These are phyloP conservation scores for Cryphonectria nitschkei DNA, from an alignment of 2,329 filamentous ascomycete species.

Conservation along the genomic window DNA sequence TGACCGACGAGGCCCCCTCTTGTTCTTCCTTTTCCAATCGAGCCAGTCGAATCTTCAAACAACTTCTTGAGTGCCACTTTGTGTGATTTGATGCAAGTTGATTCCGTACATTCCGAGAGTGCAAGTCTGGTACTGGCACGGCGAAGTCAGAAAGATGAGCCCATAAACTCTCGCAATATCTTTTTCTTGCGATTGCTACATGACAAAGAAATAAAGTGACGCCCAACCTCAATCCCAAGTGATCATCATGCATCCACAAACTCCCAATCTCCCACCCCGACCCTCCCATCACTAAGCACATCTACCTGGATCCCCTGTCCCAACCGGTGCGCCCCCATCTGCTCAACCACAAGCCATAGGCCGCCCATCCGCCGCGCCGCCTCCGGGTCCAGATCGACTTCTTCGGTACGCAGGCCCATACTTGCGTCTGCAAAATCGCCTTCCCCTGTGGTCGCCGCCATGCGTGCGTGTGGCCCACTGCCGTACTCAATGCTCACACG, in stretches of 20 bases:
- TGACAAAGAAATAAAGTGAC: neutral
- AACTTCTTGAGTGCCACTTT: no score
- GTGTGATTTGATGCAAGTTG: no score
- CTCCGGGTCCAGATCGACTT: slow-evolving; percentile 75
- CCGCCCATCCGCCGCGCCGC: slow-evolving; percentile 54
- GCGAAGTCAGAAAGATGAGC: neutral
- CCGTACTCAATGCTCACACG: slow-evolving; percentile 75
- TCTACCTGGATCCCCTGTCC: slow-evolving; percentile 48
- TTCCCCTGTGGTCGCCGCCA: slow-evolving; percentile 68
- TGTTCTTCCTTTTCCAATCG: no score
- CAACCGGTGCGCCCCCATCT: slow-evolving; percentile 60
- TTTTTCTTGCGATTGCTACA: neutral
- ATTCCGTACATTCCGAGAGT: no score
- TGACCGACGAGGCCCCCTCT: no score
- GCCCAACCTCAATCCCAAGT: neutral
- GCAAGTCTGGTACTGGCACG: no score
- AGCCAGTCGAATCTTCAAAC: no score
- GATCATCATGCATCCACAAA: slow-evolving; percentile 22
- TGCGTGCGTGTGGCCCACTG: slow-evolving; percentile 67
- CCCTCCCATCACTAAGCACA: slow-evolving; percentile 38
- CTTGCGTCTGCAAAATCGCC: slow-evolving; percentile 74
- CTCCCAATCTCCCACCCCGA: slow-evolving; percentile 47
- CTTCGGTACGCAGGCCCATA: slow-evolving; percentile 68
- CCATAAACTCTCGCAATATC: neutral
- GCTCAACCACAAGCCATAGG: slow-evolving; percentile 81